These are phyloP conservation scores for Vitis labrusca DNA, from an alignment of 164 flowering plant species.

Conservation along the genomic window DNA sequence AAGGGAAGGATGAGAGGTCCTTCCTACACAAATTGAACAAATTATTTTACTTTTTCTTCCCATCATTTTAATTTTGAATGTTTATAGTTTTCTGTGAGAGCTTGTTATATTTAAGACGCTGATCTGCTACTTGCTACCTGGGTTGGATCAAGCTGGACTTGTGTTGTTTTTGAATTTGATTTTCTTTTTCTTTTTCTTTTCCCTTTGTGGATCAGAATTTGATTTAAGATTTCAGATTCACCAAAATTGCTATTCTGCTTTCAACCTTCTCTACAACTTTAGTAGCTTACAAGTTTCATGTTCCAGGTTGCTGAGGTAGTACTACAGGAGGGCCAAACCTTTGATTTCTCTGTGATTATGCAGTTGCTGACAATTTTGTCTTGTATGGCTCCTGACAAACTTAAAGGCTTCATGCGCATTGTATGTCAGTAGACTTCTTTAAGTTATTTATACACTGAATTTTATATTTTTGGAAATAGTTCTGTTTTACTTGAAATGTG, in stretches of 20 bases:
- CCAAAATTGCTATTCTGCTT: not conserved
- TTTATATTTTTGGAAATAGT: not conserved
- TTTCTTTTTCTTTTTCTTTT: no score
- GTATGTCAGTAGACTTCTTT: constrained; percentile 36
- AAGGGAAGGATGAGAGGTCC: no score
- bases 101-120: no score
- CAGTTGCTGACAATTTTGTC: constrained; percentile 70
- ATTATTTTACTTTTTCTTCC: no score
- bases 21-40: no score
- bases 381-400: constrained; percentile 40
- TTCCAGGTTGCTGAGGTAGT: constrained; percentile 85
- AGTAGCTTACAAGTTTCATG: not conserved
- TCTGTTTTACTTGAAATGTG: not conserved
- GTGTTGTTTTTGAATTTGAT: no score
- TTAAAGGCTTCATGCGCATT: constrained; percentile 80
- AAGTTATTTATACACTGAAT: not conserved
- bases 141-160: no score
- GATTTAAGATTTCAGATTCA: not conserved
- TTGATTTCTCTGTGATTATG: constrained; percentile 73
- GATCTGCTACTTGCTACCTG: no score
- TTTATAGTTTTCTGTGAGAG: no score
- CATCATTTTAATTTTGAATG: no score
- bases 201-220: no score
- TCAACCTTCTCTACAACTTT: not conserved
- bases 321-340: constrained; percentile 54